Base-by-base conservation (phyloP, 139 green algal species). In the Auxenochlorella protothecoides region DNA sequence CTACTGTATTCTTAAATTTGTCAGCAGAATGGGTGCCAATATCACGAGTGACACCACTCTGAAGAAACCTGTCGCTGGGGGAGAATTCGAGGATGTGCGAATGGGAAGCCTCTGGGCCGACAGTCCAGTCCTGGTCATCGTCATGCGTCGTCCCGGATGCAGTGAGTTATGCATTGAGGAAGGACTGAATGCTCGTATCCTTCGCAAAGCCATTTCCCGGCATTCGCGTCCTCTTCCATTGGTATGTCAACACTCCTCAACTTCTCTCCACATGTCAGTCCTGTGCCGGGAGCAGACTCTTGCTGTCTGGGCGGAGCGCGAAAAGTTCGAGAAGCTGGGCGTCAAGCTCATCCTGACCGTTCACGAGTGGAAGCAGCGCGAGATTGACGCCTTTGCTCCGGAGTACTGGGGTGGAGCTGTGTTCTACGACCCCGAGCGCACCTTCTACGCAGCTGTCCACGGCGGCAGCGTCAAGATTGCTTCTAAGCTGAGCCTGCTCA, bases 231-330 rank as follows among this genome's bases (percentile, higher is more conserved):
- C 51, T 51, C 3, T 13, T 15, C 65, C 59, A 13, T 51, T 79
- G 64, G 27, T 1, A 44, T 44, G 27, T 44, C 27, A 44, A 44
- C 27, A 44, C 27, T 44, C 27, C 27, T 44, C 27, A 44, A 44
- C 27, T 44, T 44, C 27, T 44, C 27, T 44, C 27, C 27, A 44
- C 27, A 44, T 44, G 27, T 44, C 64, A 81, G 76, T 81, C 53
- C 66, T 83, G 69, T 83, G 78, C 74, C 69, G 78, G 5, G 78
- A 83, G 61, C 51, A 83, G 68, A 62, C 78, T 3, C 59, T 82
- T 6, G 10, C 15, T 12, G 10, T 83, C 5, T 81, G 74, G 78
- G 62, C 61, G 4, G 52, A 63, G 8, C 70, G 75, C 9, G 56
- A 68, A 7, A 68, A 75, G 44, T 65, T 82, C 57, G 75, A 76